These are phyloP conservation scores for Scenedesmus sp. DNA, from an alignment of 163 green algal genomes.

Conservation along the genomic window DNA sequence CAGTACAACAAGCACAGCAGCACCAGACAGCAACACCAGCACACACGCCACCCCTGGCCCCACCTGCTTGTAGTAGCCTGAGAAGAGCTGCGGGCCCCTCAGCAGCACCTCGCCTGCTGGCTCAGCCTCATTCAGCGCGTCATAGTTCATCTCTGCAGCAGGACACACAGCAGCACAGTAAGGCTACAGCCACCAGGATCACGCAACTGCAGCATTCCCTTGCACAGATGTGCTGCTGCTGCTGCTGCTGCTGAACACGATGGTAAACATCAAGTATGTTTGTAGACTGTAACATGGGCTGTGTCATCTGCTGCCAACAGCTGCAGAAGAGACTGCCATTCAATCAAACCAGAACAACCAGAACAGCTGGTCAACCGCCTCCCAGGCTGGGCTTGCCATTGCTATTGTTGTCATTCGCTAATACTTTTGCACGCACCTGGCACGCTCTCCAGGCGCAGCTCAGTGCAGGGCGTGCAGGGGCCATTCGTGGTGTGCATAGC, in stretches of 20 bases:
- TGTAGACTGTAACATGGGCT: neutral
- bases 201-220: neutral
- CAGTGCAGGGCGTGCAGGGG: constrained; percentile 72
- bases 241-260: neutral
- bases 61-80: constrained; percentile 94
- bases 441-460: constrained; percentile 88
- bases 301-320: neutral
- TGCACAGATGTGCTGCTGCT: too few relatives aligned
- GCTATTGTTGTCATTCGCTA: too few relatives aligned
- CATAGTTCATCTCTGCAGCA: constrained; percentile 90
- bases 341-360: too few relatives aligned
- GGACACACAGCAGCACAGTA: neutral
- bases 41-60: neutral
- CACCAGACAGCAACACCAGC: neutral
- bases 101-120: constrained; percentile 86
- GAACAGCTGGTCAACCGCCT: neutral
- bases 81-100: constrained; percentile 84
- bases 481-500: constrained; percentile 79
- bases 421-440: constrained; percentile 55
- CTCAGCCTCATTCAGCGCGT: constrained; percentile 70
- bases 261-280: neutral
- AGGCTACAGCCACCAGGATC: neutral
- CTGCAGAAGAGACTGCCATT: neutral
- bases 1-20: neutral
- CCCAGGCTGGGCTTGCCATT: too few relatives aligned